Percentiles rank a stretch among this genome's conserved stretches.
Conservation (phyloP, 352 stramenopile species). For the Phytophthora fragariaefolia region DNA sequence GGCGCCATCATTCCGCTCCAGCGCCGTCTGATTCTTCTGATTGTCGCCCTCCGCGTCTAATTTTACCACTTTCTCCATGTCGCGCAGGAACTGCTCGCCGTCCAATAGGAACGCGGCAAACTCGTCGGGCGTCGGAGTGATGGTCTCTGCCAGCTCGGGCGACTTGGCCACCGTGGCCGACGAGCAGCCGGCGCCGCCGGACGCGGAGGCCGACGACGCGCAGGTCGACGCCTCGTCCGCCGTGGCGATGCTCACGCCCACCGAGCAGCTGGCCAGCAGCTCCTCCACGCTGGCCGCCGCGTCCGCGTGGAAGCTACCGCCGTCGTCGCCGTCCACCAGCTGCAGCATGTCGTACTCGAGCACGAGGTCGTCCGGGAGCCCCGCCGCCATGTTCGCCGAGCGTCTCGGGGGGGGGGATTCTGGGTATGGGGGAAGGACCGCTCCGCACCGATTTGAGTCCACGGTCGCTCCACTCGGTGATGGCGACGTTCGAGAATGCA, state of each 20-base stretch:
- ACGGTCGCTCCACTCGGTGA: no score
- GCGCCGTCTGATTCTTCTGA: conserved; percentile 29
- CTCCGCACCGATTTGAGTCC: conserved; percentile 24
- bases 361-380: conserved; percentile 45
- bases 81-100: conserved; percentile 60
- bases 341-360: conserved; percentile 57
- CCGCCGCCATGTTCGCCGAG: conserved; percentile 36
- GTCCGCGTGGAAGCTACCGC: conserved; percentile 21
- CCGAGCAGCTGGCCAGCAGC: conserved; percentile 38
- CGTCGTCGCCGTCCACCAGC: conserved; percentile 42
- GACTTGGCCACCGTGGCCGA: conserved; percentile 19
- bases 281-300: conserved; percentile 36
- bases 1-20: conserved; percentile 34
- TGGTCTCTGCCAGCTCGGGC: conserved; percentile 16
- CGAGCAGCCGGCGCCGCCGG: conserved; percentile 24
- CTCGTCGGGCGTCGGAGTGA: conserved; percentile 41
- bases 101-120: conserved; percentile 59
- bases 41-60: conserved; percentile 38
- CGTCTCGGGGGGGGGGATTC: conserved; percentile 2
- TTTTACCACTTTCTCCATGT: conserved; percentile 61
- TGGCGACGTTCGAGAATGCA: conserved; percentile 30
- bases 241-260: conserved; percentile 39
- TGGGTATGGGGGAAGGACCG: conserved; percentile 6
- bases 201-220: conserved; percentile 14
- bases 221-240: conserved; percentile 13